Evolutionary conservation across 2,329 filamentous ascomycete genomes (phyloP).

Genomic region (Ophiocordyceps polyrhachis-furcata): DNA sequence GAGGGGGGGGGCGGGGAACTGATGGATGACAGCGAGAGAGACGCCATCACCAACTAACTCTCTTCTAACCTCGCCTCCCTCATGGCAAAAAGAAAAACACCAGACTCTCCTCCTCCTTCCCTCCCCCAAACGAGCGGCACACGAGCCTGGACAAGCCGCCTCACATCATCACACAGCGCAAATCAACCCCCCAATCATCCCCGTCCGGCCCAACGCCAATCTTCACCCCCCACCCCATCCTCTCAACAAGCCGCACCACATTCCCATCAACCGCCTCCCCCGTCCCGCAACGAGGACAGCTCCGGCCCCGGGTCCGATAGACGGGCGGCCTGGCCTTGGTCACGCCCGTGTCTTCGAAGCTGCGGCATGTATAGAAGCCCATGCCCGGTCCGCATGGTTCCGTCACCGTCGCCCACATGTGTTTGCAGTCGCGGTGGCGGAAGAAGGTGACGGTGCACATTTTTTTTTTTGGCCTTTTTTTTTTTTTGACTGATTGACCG

Average conservation of each 20-base stretch:
- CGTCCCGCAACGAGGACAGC: constrained; percentile 23
- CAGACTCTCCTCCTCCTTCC: neutral
- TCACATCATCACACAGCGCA: constrained; percentile 13
- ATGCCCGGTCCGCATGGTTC: constrained; percentile 27
- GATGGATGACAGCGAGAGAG: neutral
- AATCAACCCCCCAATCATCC: constrained; percentile 18
- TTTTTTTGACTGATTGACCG: neutral
- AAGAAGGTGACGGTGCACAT: constrained; percentile 21
- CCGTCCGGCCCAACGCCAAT: constrained; percentile 26
- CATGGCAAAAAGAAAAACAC: neutral
- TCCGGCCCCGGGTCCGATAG: constrained; percentile 16
- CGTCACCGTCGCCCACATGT: constrained; percentile 31
- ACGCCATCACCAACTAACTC: neutral
- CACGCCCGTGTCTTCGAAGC: constrained; percentile 20
- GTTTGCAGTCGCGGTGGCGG: constrained; percentile 28
- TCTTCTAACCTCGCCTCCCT: neutral
- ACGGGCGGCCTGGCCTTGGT: constrained; percentile 17
- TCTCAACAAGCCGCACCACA: constrained; percentile 23
- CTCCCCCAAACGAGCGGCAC: too few species aligned
- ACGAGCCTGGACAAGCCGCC: too few species aligned
- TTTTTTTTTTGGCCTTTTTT: neutral
- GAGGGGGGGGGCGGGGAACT: too few species aligned
- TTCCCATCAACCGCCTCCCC: constrained; percentile 27
- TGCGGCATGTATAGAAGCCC: constrained; percentile 30
- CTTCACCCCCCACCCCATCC: constrained; percentile 24